phyloP scores from a whole-genome alignment of 352 stramenopile genomes.

The Pythium pyrilobum region DNA sequence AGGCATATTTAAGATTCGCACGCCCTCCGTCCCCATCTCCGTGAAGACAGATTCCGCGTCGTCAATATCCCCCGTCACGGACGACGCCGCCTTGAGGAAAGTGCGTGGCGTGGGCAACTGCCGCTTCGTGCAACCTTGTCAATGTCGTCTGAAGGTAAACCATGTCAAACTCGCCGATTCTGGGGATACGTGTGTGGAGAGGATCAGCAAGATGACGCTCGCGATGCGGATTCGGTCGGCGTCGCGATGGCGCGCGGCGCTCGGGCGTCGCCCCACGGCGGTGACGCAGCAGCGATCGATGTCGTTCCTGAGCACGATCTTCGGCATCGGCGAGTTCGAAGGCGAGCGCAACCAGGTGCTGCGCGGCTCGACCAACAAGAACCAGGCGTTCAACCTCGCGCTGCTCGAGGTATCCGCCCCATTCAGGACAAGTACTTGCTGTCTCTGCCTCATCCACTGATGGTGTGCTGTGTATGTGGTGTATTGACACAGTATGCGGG shows the following conservation, averaged over 20 bases:
- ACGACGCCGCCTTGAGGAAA: no score
- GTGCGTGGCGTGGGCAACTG: no score
- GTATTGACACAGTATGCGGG: constrained; percentile 62
- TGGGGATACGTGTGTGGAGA: constrained; percentile 9
- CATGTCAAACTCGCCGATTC: background rate
- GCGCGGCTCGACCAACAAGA: constrained; percentile 49
- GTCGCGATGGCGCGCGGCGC: constrained; percentile 3
- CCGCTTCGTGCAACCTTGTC: constrained; percentile 7
- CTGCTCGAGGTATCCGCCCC: constrained; percentile 52
- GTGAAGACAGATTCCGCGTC: no score
- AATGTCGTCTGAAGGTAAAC: constrained; percentile 16
- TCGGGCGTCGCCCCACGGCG: background rate
- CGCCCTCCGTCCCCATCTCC: background rate
- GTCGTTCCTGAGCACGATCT: constrained; percentile 70
- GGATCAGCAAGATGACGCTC: constrained; percentile 1
- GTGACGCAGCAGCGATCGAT: constrained; percentile 27
- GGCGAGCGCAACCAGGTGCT: constrained; percentile 55
- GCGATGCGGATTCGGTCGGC: constrained; percentile 1
- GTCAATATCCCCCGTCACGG: no score
- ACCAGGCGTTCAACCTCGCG: constrained; percentile 64
- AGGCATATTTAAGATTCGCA: constrained; percentile 6
- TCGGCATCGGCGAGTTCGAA: constrained; percentile 81
- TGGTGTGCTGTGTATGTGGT: background rate
- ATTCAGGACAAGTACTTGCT: no score
- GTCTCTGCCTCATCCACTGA: no score